A percentile compares a stretch with the other conserved stretches of the same genome.
Evolutionary conservation across 2,329 filamentous ascomycete genomes (phyloP).

Genomic region (Colletotrichum chrysophilum): DNA sequence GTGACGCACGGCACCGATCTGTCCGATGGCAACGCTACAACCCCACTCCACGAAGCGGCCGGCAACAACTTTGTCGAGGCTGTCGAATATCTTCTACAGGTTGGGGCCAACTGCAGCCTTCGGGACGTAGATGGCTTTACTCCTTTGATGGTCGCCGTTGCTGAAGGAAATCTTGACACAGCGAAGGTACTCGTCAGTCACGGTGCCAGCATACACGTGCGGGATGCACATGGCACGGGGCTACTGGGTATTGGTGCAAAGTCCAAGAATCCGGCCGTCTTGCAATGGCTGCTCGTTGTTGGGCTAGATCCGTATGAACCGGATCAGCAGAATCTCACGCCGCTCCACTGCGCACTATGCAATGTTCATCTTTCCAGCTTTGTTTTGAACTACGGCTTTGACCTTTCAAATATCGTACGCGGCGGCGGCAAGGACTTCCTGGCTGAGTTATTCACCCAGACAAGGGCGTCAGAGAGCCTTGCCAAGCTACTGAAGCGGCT

Average conservation of each 20-base stretch:
- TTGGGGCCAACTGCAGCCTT: background rate
- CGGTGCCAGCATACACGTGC: conserved; percentile 26
- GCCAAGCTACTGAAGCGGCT: background rate
- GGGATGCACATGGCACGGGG: background rate
- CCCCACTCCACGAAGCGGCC: background rate
- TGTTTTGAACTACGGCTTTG: background rate
- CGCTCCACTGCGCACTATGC: background rate
- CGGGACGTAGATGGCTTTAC: background rate
- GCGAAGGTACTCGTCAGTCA: conserved; percentile 31
- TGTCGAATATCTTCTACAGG: background rate
- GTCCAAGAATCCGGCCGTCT: background rate
- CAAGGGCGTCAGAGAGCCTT: background rate
- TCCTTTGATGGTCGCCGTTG: background rate
- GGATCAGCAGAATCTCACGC: conserved; percentile 6
- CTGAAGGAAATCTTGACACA: conserved; percentile 25
- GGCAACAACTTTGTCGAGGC: background rate
- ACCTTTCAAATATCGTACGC: background rate
- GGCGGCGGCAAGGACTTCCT: conserved; percentile 1
- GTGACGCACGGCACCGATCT: background rate
- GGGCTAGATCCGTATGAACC: conserved; percentile 18
- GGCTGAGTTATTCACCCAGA: background rate
- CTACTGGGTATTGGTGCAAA: conserved; percentile 4
- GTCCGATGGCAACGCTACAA: background rate
- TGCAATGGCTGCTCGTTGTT: conserved; percentile 11
- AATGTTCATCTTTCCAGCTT: background rate